Base-by-base conservation (phyloP, 2,329 filamentous ascomycete species). In the Fusarium sp. region DNA sequence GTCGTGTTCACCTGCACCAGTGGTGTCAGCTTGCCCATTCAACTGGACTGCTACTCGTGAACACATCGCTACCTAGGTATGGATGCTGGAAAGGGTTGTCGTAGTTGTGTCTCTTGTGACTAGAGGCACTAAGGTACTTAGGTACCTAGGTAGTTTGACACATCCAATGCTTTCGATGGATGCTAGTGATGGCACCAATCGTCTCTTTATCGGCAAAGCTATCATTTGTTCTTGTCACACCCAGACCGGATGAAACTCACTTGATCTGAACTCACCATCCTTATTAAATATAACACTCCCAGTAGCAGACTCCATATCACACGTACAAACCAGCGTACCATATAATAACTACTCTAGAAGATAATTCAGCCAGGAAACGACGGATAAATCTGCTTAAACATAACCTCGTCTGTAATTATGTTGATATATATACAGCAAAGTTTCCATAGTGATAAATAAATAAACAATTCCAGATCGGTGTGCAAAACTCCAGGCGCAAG, bases 21-120 rank as follows among this genome's bases (percentile, higher is more conserved):
- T 71, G 71, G 68, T 58, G 57, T 36, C 60, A 55, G 33, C 38
- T 48, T 66, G 66, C 31, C 35, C 48, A 54, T 66, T 63, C 42
- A 51, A 47, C 41, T 58, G 30, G 24, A 45, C 57, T 68, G 30
- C 24, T 66, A 24, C 28, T 38, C 22, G 15, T 24, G 18, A 39
- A 24, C 33, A 24, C 18, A 30, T 45, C 31, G 28, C 30, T 22
- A 28, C 24, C 13, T 12, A 24, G 14, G n/a, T 28, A 24, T 35
- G 48, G n/a, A 35, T 39, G 13, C 33, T 30, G 38, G 42, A 38
- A 56, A 16, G 12, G 24, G n/a, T 28, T 61, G 26, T 30, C n/a
- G 38, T 45, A 44, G n/a, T 26, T 41, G n/a, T 31, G 30, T 18
- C 22, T 48, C 45, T 54, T 28, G 28, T 63, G 45, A 54, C 24